Base-by-base conservation (phyloP, 352 stramenopile genomes). In the Globisporangium okanoganense region DNA sequence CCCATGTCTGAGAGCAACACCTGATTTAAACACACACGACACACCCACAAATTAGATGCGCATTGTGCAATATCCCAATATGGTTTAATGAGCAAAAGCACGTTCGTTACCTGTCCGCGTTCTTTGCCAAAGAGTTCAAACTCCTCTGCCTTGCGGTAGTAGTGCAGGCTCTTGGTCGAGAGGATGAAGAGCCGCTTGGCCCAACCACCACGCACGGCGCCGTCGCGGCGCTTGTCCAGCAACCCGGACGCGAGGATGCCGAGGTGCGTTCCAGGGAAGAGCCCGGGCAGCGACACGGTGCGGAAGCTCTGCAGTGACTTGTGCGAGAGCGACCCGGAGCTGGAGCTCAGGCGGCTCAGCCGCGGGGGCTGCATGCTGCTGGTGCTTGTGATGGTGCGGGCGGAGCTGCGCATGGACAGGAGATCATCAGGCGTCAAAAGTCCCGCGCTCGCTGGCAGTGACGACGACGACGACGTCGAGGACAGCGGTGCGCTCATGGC, bases 101-200 rank as follows among this genome's bases (percentile, higher is more conserved):
- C 3, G 29, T 6, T 7, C 29, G 29, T 33, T 24, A 85, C 71
- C 70, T 93, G 82, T 50, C 86, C 84, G 20, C 86, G 78, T 52
- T 95, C 86, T 63, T 90, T 88, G 58, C 86, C 86, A 64, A 95
- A 95, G 29, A 95, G 73, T 58, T 95, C 86, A 50, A 66, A 66
- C 52, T 95, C 86, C 52, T 95, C 84, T 9, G 71, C 72, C 61
- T 94, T 94, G 25, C 86, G 82, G 60, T 91, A 95, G 65, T 95
- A 95, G 54, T 95, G 86, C 38, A 93, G 53, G 41, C 84, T 88
- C 24, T 79, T 79, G 18, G 84, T 91, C 44, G 82, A 92, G 29
- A 95, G 51, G 18, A 95, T 85, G 62, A 95, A 95, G 41, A 94
- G 75, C 1, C 86, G 75, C 54, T 82, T 82, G 22, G 86, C 84